phyloP scores from a whole-genome alignment of 768 basidiomycete genomes.

The Boletus sp. region DNA sequence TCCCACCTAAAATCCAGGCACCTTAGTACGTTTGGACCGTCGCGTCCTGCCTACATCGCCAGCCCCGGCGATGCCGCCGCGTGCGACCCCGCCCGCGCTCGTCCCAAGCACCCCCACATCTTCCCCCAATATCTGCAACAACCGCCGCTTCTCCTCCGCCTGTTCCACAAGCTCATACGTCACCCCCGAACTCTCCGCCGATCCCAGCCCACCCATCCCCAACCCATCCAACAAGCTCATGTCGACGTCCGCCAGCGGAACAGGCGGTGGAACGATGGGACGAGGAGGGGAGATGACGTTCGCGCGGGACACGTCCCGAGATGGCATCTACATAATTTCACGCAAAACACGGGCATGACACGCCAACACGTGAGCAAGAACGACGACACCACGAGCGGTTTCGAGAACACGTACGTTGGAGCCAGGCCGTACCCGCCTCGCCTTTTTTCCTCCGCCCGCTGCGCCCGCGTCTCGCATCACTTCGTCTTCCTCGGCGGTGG shows the following conservation, averaged over 20 bases:
- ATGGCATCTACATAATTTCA: conserved; percentile 17
- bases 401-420: conserved; percentile 31
- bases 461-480: conserved; percentile 13
- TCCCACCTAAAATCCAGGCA: conserved; percentile 7
- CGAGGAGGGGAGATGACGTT: conserved; percentile 13
- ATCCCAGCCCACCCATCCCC: conserved; percentile 13
- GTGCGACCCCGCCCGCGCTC: conserved; percentile 25
- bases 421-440: conserved; percentile 40
- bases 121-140: conserved; percentile 52
- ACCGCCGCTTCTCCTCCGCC: conserved; percentile 52
- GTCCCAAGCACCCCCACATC: conserved; percentile 10
- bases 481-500: conserved; percentile 41
- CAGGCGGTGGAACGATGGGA: background rate
- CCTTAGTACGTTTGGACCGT: conserved; percentile 11
- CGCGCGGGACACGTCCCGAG: conserved; percentile 40
- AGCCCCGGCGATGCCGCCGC: background rate
- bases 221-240: conserved; percentile 28
- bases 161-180: conserved; percentile 70
- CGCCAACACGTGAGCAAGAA: background rate
- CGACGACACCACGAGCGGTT: background rate
- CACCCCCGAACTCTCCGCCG: conserved; percentile 51
- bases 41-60: conserved; percentile 1
- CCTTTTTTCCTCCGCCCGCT: conserved; percentile 18
- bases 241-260: conserved; percentile 26
- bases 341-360: background rate